These are phyloP conservation scores for Hypoxylon sp. DNA, from an alignment of 2,329 filamentous ascomycete genomes.

Conservation along the genomic window DNA sequence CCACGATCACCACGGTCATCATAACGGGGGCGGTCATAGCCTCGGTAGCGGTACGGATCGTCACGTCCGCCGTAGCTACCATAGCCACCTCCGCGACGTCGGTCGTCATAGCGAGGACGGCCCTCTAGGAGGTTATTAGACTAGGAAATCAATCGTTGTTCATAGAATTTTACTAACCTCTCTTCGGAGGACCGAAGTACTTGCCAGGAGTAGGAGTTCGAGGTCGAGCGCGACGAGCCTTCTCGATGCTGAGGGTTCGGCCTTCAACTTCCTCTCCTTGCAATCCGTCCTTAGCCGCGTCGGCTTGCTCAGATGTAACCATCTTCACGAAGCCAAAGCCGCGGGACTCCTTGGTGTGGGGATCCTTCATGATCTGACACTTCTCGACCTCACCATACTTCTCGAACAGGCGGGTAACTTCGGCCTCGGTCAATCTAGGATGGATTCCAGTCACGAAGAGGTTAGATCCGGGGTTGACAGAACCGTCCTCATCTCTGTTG, in stretches of 20 bases:
- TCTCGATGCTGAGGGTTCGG: conserved; percentile 97
- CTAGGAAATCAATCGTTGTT: conserved; percentile 22
- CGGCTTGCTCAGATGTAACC: conserved; percentile 93
- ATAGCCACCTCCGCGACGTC: conserved; percentile 61
- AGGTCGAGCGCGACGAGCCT: conserved; percentile 93
- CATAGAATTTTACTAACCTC: conserved; percentile 75
- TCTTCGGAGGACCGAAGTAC: conserved; percentile 98
- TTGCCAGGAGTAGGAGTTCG: conserved; percentile 98
- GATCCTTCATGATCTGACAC: conserved; percentile 99
- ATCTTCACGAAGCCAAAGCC: conserved; percentile 99
- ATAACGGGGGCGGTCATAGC: conserved; percentile 55
- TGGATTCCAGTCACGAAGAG: conserved; percentile 99
- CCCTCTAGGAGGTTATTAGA: conserved; percentile 50
- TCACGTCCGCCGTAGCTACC: conserved; percentile 66
- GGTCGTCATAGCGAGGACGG: conserved; percentile 59
- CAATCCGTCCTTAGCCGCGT: conserved; percentile 95
- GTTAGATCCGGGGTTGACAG: conserved; percentile 94
- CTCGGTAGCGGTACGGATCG: conserved; percentile 69
- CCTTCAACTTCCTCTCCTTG: conserved; percentile 97
- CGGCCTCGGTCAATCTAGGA: conserved; percentile 87
- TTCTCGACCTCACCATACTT: conserved; percentile 99
- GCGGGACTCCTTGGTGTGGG: conserved; percentile 97
- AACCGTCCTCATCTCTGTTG: conserved; percentile 76
- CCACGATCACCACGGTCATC: conserved; percentile 58
- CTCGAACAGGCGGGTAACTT: conserved; percentile 95